Evolutionary conservation across 768 basidiomycete genomes (phyloP), one percentile per base, ranked within the genome.

Genomic region (Leccinum ochraceum): DNA sequence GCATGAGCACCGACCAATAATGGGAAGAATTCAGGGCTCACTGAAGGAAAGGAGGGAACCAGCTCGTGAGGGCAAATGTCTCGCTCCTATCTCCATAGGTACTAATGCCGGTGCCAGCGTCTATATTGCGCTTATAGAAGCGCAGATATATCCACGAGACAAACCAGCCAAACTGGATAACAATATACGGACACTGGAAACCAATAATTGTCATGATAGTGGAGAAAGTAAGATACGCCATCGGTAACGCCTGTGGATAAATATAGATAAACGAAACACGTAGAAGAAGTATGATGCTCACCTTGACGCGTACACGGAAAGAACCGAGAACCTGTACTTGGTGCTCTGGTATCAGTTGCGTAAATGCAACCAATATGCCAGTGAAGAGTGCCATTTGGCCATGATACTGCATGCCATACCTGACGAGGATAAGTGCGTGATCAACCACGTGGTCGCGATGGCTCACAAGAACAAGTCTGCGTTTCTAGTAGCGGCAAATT

Each of bases 91-190:
- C 97, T 20, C 97, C 97, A 68, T 96, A 90, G 4, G 86, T 83
- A n/a, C 80, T 83, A 5, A 78, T 78, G 4, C 89, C 88, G 52
- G 81, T 83, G 36, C 85, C 71, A 0, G 82, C 73, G 59, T 94
- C 91, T 36, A 79, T 77, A 68, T 89, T 90, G 73, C 90, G 88
- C 78, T 98, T 98, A 81, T 98, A 94, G 80, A 99, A 98, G 39
- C 97, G 87, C 36, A 99, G 84, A 76, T 97, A 99, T 57, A 92
- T 81, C 91, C 94, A 99, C 34, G 90, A 84, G 8, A 95, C 91
- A 59, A 97, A 89, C 94, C 96, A 99, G n/a, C 96, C 97, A 73
- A 98, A 99, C 71, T 99, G 97, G 64, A 98, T 95, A 69, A 95
- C 78, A 54, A 95, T 93, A 80, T 86, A 96, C 16, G 94, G 94